Evolutionary conservation across 345 rosid genomes (phyloP), one percentile per base, ranked within the genome.

Genomic region (Geranium rotundifolium): DNA sequence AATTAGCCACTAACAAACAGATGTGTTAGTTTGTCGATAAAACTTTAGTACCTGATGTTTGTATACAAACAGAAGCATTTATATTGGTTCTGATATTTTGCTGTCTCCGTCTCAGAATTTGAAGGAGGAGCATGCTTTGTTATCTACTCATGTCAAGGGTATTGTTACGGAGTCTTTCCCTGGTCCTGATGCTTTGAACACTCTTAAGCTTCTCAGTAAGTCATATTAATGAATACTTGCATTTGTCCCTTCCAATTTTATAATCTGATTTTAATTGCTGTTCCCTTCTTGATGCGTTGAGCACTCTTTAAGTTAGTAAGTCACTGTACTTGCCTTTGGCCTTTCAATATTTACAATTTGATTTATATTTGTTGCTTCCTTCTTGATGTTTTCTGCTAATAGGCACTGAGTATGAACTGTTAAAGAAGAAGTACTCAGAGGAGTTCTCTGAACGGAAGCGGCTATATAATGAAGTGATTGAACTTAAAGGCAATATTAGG

Each of bases 401-500:
- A 93, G 99, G 80, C 76, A 73, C 80, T 59, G 85, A 90, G 68
- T 62, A 82, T 73, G 95, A 80, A 62, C 34, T 78, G 46, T 60
- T 95, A 66, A 85, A 79, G 79, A 85, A 73, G 82, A 90, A 85
- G 70, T 95, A 80, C 80, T 57, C 77, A 50, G 74, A 75, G 46
- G 95, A 80, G 76, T 81, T 86, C 58, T 71, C 75, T 3, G 99
- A 88, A 68, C 69, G 97, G 79, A 93, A 77, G 62, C 76, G 79
- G 20, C 84, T 93, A 19, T 88, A 90, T 79, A 93, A 90, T 73
- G 96, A 93, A 77, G 87, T 88, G 63, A 82, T 93, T 55, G 96
- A 90, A 68, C 91, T 86, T 61, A 93, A 86, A 75, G 99, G 99
- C 58, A 90, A 90, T 69, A 90, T 93, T 39, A 83, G 96, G 78